Evolutionary conservation across 495 filamentous ascomycete species (phyloP).

Genomic region (Lophiotrema nucula): DNA sequence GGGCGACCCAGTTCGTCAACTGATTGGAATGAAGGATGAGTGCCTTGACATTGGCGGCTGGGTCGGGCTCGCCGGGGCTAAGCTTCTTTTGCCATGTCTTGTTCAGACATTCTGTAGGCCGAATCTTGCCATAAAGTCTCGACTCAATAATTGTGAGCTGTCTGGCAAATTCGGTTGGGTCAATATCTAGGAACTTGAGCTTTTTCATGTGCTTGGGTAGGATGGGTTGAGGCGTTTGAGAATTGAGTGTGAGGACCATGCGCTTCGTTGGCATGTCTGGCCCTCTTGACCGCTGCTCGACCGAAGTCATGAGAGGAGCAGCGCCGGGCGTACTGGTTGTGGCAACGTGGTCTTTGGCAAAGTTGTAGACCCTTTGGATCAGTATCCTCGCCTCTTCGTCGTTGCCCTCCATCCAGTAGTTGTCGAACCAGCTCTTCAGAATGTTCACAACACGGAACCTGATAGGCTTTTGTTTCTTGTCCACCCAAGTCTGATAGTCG

Average conservation of each 20-base stretch:
- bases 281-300: slow-evolving; percentile 83
- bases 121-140: slow-evolving; percentile 89
- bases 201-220: slow-evolving; percentile 99
- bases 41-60: slow-evolving; percentile 90
- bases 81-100: slow-evolving; percentile 99
- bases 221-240: slow-evolving; percentile 74
- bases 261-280: slow-evolving; percentile 85
- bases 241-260: slow-evolving; percentile 79
- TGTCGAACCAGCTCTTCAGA: slow-evolving; percentile 96
- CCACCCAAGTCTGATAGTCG: slow-evolving; percentile 85
- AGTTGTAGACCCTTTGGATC: slow-evolving; percentile 81
- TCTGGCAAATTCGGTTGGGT: slow-evolving; percentile 90
- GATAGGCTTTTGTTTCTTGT: slow-evolving; percentile 92
- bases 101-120: slow-evolving; percentile 90
- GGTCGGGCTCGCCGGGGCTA: slow-evolving; percentile 75
- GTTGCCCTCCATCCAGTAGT: slow-evolving; percentile 95
- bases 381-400: slow-evolving; percentile 80
- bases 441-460: slow-evolving; percentile 96
- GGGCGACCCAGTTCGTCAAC: slow-evolving; percentile 99
- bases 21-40: slow-evolving; percentile 97
- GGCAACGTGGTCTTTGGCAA: slow-evolving; percentile 88
- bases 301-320: slow-evolving; percentile 70
- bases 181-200: slow-evolving; percentile 96
- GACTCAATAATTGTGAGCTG: slow-evolving; percentile 98
- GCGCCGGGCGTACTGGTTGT: slow-evolving; percentile 89